Base-by-base conservation (phyloP, 2,329 filamentous ascomycete species). In the Coleophoma cylindrospora region DNA sequence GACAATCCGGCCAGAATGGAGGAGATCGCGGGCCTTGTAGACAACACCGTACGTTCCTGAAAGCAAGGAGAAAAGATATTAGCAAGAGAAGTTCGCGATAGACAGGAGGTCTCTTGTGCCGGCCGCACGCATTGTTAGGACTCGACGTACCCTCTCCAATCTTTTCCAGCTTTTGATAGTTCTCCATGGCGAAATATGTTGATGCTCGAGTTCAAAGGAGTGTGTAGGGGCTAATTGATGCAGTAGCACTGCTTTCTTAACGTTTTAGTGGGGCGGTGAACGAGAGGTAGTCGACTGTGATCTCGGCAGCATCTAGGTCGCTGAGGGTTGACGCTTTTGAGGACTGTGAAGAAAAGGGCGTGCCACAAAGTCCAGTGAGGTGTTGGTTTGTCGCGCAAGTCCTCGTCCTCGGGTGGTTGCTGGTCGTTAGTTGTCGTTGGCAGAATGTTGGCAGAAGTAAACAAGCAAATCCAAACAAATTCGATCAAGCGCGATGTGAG, bases 81-180 rank as follows among this genome's bases (percentile, higher is more conserved):
- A 61, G 56, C 50, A 54, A 50, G 5, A 45, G 45, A 45, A 17
- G 13, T n/a, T 22, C 41, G 41, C 6, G 12, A n/a, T 33, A 9
- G 11, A 33, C 34, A 22, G 13, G 15, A 9, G 13, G 5, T 13
- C 5, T 22, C 2, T 34, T 32, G 17, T 47, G 45, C 15, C 10
- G 15, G 45, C 47, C 21, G 36, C 34, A 36, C 36, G 33, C 34
- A 14, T 49, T 17, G 49, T 46, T 50, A 50, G n/a, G 48, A 40
- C 57, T 49, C 49, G 45, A 68, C 80, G 62, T 74, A 94, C 91
- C 91, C 81, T 96, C 91, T 70, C 91, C 91, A 64, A 96, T 91
- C 78, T 96, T 96, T 75, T 96, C 91, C 65, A 96, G 81, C 75
- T 95, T 95, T 73, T 95, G 89, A 70, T 96, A 96, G 73, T 95